Base-by-base conservation (phyloP, 139 green algal genomes). In the Chlorella sp. region DNA sequence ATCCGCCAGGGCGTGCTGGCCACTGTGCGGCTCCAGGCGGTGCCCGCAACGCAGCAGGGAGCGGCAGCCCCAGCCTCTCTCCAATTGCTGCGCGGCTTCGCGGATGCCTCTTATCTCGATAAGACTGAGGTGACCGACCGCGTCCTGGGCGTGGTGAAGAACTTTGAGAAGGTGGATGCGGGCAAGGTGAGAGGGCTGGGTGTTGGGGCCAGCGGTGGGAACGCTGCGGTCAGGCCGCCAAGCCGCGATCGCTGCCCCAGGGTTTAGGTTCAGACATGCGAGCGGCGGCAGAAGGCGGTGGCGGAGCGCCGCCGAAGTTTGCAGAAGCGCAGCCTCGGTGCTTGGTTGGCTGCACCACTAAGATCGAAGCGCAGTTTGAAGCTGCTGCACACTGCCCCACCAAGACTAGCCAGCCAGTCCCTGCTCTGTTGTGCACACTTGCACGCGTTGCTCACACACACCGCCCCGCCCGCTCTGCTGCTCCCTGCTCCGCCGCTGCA, bases 161-260 rank as follows among this genome's bases (percentile, higher is more conserved):
- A 99, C 90, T 99, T 99, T 93, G 96, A 99, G 80, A 99, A 99
- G 93, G 97, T 99, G 24, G 97, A 99, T 80, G 93, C 94, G 28
- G 89, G 89, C 68, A 99, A 99, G 97, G 98, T 99, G 91, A 64
- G 90, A 36, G 57, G 16, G 30, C 32, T 85, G 48, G 80, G 80
- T 3, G 81, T 4, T 34, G 32, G 39, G 37, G 77, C n/a, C n/a
- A 39, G 77, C 39, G 36, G 76, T 40, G 76, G 76, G 26, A 9
- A 15, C 19, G 22, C 71, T 78, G 71, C n/a, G 34, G 73, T 36
- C 76, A 22, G 73, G 76, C 76, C 36, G 77, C 39, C 40, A 39
- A 15, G n/a, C 21, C 19, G 22, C 40, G 77, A 60, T 61, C 9
- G 39, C 32, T 0, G 77, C 37, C 39, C 77, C 39, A 61, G 77